phyloP scores from a whole-genome alignment of 2,329 filamentous ascomycete species.

The Pseudophaeomoniella oleicola region DNA sequence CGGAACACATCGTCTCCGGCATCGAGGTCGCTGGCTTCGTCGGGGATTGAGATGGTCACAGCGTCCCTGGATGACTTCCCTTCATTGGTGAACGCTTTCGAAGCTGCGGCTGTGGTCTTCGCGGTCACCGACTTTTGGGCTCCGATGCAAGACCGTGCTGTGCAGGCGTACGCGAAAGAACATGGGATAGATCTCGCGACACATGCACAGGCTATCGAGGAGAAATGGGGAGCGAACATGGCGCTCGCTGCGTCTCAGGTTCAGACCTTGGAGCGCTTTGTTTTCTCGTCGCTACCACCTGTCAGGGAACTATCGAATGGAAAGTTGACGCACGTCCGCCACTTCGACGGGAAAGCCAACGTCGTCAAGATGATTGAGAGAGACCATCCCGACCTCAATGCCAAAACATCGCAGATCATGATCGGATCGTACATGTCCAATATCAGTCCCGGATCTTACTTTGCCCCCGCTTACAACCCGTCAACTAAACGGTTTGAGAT shows the following conservation, averaged over 20 bases:
- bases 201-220: too few species aligned
- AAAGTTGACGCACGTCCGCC: conserved; percentile 17
- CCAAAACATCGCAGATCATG: too few species aligned
- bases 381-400: too few species aligned
- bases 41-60: conserved; percentile 20
- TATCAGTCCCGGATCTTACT: too few species aligned
- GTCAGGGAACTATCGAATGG: conserved; percentile 19
- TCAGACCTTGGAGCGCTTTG: conserved; percentile 22
- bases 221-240: conserved; percentile 37
- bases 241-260: conserved; percentile 18
- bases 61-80: conserved; percentile 25
- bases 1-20: conserved; percentile 24
- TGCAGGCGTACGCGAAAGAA: conserved; percentile 20
- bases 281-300: conserved; percentile 24
- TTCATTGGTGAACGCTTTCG: conserved; percentile 26
- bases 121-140: conserved; percentile 32
- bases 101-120: conserved; percentile 34
- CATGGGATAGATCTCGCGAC: conserved; percentile 24
- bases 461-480: too few species aligned
- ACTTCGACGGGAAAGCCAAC: conserved; percentile 28
- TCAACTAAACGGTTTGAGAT: too few species aligned
- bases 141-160: conserved; percentile 15
- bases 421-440: too few species aligned
- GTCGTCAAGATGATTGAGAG: too few species aligned
- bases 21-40: conserved; percentile 14